Percentiles rank a stretch among this genome's conserved stretches.
Evolutionary conservation across 2,329 filamentous ascomycete species (phyloP).

Genomic region (Orbilia oligospora): DNA sequence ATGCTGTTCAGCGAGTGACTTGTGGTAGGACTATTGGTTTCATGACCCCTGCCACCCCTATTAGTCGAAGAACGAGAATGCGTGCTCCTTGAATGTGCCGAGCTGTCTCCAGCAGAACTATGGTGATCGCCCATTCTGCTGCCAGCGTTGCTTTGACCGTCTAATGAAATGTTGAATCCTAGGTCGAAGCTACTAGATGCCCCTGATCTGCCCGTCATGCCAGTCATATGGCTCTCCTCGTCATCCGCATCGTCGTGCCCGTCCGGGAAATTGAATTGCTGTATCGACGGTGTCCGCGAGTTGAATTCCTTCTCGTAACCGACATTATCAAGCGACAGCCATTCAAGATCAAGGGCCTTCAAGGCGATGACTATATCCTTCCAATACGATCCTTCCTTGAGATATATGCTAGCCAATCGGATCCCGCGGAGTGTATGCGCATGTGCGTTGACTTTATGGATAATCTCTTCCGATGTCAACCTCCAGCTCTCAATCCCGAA

Average conservation of each 20-base stretch:
- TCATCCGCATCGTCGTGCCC: conserved; percentile 60
- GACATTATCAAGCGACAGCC: conserved; percentile 71
- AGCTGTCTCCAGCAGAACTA: conserved; percentile 50
- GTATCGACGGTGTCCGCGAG: conserved; percentile 60
- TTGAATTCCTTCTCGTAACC: conserved; percentile 64
- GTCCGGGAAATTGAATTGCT: conserved; percentile 63
- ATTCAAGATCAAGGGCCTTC: conserved; percentile 73
- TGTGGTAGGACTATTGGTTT: conserved; percentile 47
- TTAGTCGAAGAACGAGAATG: conserved; percentile 49
- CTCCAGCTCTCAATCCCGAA: conserved; percentile 78
- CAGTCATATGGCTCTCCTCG: conserved; percentile 59
- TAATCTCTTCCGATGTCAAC: conserved; percentile 74
- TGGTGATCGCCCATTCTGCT: conserved; percentile 54
- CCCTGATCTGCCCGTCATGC: conserved; percentile 37
- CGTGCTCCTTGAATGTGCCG: conserved; percentile 51
- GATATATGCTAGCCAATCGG: conserved; percentile 74
- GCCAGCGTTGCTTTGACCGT: conserved; percentile 47
- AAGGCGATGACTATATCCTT: conserved; percentile 74
- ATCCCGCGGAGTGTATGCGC: conserved; percentile 73
- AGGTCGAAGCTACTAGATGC: conserved; percentile 57
- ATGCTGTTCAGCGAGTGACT: conserved; percentile 50
- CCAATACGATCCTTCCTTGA: conserved; percentile 75
- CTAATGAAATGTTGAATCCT: conserved; percentile 57
- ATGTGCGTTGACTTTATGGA: conserved; percentile 73
- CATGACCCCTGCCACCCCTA: conserved; percentile 39